Evolutionary conservation across 75 land plant species (phyloP).

Genomic region (Sequoiadendron giganteum): DNA sequence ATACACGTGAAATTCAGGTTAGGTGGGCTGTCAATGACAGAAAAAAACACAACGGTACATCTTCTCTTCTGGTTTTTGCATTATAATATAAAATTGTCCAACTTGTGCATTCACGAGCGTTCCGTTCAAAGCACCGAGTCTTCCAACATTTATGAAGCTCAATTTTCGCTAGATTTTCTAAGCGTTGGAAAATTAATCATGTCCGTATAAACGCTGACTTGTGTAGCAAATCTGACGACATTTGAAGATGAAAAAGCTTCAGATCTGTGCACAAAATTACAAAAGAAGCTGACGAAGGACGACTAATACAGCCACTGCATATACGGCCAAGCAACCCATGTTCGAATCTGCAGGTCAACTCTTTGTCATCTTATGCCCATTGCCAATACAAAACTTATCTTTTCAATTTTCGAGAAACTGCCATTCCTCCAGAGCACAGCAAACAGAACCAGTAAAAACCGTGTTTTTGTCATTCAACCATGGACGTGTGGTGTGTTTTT

Average conservation of each 20-base stretch:
- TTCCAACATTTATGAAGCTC: too few relatives aligned
- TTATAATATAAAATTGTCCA: not conserved
- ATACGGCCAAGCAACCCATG: not conserved
- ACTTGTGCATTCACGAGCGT: not conserved
- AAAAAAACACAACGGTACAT: not conserved
- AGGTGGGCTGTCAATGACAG: not conserved
- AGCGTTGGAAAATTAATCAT: not conserved
- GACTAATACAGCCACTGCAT: not conserved
- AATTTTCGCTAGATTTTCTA: not conserved
- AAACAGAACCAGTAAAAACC: not conserved
- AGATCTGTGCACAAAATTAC: not conserved
- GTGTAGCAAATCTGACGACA: not conserved
- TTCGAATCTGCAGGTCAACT: slow-evolving; percentile 6
- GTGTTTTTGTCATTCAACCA: not conserved
- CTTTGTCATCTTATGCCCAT: not conserved
- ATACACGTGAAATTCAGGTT: not conserved
- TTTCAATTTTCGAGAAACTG: not conserved
- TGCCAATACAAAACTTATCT: not conserved
- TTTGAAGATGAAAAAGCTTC: not conserved
- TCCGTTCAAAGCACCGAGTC: too few relatives aligned
- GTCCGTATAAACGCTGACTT: not conserved
- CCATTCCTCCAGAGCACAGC: not conserved
- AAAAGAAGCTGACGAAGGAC: not conserved
- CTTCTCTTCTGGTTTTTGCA: not conserved
- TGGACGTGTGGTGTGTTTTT: too few relatives aligned